Conservation (phyloP, 2,329 filamentous ascomycete species). For the Cadophora gregata region DNA sequence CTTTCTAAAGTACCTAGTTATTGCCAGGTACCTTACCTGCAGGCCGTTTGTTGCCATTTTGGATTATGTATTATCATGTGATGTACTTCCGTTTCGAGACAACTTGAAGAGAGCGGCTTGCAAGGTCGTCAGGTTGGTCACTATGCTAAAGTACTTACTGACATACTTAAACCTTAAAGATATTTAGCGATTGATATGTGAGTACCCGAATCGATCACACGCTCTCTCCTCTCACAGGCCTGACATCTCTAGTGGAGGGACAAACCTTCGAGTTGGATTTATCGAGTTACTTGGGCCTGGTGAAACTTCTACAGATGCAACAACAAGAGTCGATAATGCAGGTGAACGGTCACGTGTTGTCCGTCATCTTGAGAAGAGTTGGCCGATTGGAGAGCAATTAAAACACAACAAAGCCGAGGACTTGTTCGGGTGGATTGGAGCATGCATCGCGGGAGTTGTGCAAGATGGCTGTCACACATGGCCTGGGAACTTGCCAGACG, state of each 20-base stretch:
- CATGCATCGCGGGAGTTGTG: conserved; percentile 77
- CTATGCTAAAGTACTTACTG: conserved; percentile 22
- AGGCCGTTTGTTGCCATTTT: neutral
- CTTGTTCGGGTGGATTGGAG: conserved; percentile 82
- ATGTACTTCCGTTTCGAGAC: conserved; percentile 10
- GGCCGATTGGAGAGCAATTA: conserved; percentile 75
- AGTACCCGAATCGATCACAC: conserved; percentile 42
- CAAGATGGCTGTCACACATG: conserved; percentile 57
- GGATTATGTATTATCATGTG: conserved; percentile 17
- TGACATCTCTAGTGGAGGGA: conserved; percentile 62
- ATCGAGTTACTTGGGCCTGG: conserved; percentile 60
- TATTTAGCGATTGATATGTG: conserved; percentile 71
- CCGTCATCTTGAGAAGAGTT: conserved; percentile 69
- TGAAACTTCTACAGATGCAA: conserved; percentile 32
- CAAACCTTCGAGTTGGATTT: conserved; percentile 72
- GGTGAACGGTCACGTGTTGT: conserved; percentile 32
- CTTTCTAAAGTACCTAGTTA: conserved; percentile 1
- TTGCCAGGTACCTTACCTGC: neutral
- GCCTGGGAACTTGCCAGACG: conserved; percentile 46
- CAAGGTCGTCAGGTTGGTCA: neutral
- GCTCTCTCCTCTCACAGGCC: conserved; percentile 16
- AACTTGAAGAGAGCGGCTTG: neutral
- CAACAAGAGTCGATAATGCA: conserved; percentile 4
- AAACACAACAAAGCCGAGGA: conserved; percentile 77
- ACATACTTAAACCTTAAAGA: conserved; percentile 50